Conservation (phyloP, 164 flowering plant species). For the Liquidambar formosana region DNA sequence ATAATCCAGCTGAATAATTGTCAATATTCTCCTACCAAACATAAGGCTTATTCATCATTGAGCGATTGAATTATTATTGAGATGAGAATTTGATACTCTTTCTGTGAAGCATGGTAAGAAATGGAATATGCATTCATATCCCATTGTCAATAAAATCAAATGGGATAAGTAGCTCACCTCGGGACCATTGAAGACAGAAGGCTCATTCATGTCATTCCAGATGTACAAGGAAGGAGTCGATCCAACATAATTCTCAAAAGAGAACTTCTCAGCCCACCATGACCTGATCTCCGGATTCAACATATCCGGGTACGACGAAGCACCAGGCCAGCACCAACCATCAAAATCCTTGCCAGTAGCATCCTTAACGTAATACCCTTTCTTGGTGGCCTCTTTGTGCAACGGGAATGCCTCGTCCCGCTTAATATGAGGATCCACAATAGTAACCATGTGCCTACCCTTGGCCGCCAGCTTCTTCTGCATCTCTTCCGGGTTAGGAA, state of each 20-base stretch:
- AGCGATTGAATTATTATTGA: background rate
- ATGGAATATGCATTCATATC: background rate
- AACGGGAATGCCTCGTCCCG: slow-evolving; percentile 73
- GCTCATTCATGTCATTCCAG: slow-evolving; percentile 99
- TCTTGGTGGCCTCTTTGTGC: slow-evolving; percentile 86
- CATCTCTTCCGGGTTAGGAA: slow-evolving; percentile 92
- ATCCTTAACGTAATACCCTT: slow-evolving; percentile 93
- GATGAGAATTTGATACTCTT: background rate
- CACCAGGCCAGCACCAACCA: slow-evolving; percentile 99
- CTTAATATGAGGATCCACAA: slow-evolving; percentile 98
- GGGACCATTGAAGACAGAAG: slow-evolving; percentile 97
- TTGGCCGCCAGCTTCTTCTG: slow-evolving; percentile 82
- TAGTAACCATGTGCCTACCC: slow-evolving; percentile 95
- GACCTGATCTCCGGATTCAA: slow-evolving; percentile 83
- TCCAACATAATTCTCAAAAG: slow-evolving; percentile 70
- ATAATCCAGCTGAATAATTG: background rate
- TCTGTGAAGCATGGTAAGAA: background rate
- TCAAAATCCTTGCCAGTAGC: slow-evolving; percentile 80
- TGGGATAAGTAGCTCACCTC: slow-evolving; percentile 54
- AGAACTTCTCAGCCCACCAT: slow-evolving; percentile 95
- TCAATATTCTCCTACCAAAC: background rate
- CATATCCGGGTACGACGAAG: slow-evolving; percentile 85
- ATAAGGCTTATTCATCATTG: background rate
- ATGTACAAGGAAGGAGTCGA: slow-evolving; percentile 92
- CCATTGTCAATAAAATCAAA: background rate